Evolutionary conservation across 305 asterid genomes (phyloP).

Genomic region (Solanum hybrid): DNA sequence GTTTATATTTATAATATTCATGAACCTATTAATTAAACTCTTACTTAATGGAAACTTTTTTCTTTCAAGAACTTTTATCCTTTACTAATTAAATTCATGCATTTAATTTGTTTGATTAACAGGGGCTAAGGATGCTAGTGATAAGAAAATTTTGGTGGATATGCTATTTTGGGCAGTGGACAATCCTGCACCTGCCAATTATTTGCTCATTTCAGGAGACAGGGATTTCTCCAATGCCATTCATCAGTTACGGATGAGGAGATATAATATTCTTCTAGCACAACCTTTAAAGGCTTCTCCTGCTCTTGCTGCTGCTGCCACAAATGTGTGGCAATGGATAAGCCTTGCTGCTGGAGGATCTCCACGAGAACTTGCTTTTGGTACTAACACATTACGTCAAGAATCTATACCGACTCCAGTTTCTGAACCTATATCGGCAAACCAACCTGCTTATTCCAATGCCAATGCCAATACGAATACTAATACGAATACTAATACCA

Average conservation of each 20-base stretch:
- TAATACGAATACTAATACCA: neutral
- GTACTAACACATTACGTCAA: neutral
- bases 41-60: neutral
- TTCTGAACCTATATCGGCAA: neutral
- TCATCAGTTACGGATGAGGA: slow-evolving; percentile 45
- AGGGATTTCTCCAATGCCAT: slow-evolving; percentile 52
- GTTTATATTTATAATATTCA: neutral
- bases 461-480: neutral
- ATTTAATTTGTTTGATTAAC: neutral
- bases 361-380: slow-evolving; percentile 13
- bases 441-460: neutral
- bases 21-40: neutral
- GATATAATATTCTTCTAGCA: slow-evolving; percentile 47
- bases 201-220: slow-evolving; percentile 47
- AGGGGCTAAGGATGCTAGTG: slow-evolving; percentile 55
- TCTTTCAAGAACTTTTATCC: neutral
- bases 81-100: neutral
- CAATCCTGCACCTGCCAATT: slow-evolving; percentile 64
- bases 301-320: slow-evolving; percentile 48
- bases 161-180: slow-evolving; percentile 61
- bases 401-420: slow-evolving; percentile 6
- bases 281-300: slow-evolving; percentile 41
- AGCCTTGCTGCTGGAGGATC: slow-evolving; percentile 31
- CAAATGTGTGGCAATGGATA: slow-evolving; percentile 46
- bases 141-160: slow-evolving; percentile 43